Base-by-base conservation (phyloP, 345 rosid genomes). In the Linum tenue region DNA sequence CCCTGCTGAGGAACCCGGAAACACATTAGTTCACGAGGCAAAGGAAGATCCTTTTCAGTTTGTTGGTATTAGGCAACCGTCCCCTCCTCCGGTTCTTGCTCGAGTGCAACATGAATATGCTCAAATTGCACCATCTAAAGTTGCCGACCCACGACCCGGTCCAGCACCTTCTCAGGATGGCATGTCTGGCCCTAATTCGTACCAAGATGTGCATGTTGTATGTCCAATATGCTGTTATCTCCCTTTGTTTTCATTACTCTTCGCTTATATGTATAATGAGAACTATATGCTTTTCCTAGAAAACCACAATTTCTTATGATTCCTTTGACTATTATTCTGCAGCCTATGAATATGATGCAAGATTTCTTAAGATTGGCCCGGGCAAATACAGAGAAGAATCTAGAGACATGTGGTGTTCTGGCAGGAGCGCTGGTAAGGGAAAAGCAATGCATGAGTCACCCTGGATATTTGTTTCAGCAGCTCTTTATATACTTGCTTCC, bases 71-170 rank as follows among this genome's bases (percentile, higher is more conserved):
- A 88, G 70, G 74, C 99, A 94, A 77, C 96, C 95, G 61, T 44
- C 83, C 57, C 97, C 99, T 62, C 99, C 96, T 73, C 97, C 97
- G 41, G 96, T 90, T 78, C 91, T 90, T 73, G 92, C 96, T 64
- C 79, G 83, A 75, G 79, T 94, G 56, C 89, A 77, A 73, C 88
- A 82, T 67, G 84, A 78, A 1, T 22, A 38, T 35, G 69, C 96
- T 73, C 83, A 82, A 44, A 88, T 94, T 59, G 82, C 84, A 72
- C 92, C 99, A 43, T 90, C 97, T 51, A 90, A 76, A 82, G 97
- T 94, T 66, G 99, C 99, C 50, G 99, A 92, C 78, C 99, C 97
- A 62, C 88, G 99, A 79, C 99, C 99, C 71, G 99, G 99, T 71
- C 97, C 90, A 59, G 90, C 92, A 68, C 70, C 84, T 78, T 77